Percentiles rank a stretch among this genome's conserved stretches.
Evolutionary conservation across 768 basidiomycete genomes (phyloP).

Genomic region (Suillus alpinus): DNA sequence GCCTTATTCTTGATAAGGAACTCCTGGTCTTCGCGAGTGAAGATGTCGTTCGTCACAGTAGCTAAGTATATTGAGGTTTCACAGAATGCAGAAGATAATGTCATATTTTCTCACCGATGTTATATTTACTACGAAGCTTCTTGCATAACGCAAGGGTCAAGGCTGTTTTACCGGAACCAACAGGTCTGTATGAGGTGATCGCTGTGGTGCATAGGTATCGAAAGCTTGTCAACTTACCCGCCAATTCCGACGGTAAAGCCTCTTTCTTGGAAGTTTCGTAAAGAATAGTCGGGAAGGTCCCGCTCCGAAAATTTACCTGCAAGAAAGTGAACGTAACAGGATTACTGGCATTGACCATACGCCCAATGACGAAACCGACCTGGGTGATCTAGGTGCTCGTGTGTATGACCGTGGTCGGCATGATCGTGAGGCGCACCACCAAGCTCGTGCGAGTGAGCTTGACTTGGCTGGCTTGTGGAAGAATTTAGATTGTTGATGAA

Average conservation of each 20-base stretch:
- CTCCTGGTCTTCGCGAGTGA: conserved; percentile 96
- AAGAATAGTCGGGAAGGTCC: conserved; percentile 85
- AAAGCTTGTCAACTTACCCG: conserved; percentile 54
- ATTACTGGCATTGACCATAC: background rate
- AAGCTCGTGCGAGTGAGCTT: conserved; percentile 53
- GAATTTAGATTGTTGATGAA: conserved; percentile 70
- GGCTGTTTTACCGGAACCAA: conserved; percentile 98
- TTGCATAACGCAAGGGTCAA: conserved; percentile 88
- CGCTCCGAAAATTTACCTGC: conserved; percentile 89
- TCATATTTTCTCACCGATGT: conserved; percentile 66
- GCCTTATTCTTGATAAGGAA: conserved; percentile 94
- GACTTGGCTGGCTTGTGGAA: conserved; percentile 26
- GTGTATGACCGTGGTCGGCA: conserved; percentile 90
- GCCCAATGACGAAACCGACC: conserved; percentile 42
- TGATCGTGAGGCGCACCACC: conserved; percentile 45
- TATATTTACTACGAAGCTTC: conserved; percentile 75
- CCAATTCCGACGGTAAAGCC: conserved; percentile 99
- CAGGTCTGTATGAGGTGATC: conserved; percentile 57
- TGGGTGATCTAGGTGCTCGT: conserved; percentile 88
- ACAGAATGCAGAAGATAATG: conserved; percentile 5
- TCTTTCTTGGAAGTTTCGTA: conserved; percentile 84
- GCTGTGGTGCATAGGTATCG: background rate
- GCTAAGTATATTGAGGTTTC: conserved; percentile 42
- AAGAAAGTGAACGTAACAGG: background rate
- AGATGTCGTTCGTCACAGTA: conserved; percentile 99